Evolutionary conservation across 1,139 yeast genomes (phyloP), one percentile per base, ranked within the genome.

Genomic region (Diutina neorugosa): DNA sequence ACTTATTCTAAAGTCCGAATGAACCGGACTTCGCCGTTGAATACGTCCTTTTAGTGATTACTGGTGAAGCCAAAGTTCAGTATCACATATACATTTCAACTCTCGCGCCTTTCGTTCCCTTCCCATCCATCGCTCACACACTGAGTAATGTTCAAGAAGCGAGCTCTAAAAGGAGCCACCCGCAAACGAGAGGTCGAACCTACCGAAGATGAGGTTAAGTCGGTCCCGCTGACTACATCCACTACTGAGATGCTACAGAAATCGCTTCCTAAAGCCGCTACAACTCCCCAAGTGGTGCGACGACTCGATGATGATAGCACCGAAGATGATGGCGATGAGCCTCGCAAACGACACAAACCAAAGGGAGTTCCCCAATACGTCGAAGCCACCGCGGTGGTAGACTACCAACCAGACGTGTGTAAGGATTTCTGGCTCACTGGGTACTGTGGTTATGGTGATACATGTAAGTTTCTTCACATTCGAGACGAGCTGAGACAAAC

Each of bases 381-480:
- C n/a, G 48, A 20, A 9, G 19, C 23, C 19, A 44, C 48, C n/a
- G 23, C 48, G 19, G 71, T 84, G n/a, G 78, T 87, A 42, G 98
- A 93, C 62, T 93, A 85, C 64, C 96, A 89, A 63, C 95, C 96
- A 0, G 98, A 93, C 63, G 85, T 94, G 2, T 94, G 98, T 64
- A 94, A 93, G 62, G 98, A 94, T 65, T 94, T 80, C 66, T 79
- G 83, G 56, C 89, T 86, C 60, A 91, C 96, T 0, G 98, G 98
- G 0, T 91, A 82, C 63, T 94, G 98, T 73, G 98, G 98, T 5
- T 94, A 85, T 64, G 99, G 99, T 8, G 98, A 94, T 62, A 85
- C 95, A n/a, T 94, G 99, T 70, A 94, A 93, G 69, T 94, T 94
- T 65, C 67, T 93, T 34, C 98, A 94, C 64, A 80, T 87, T 12